Evolutionary conservation across 169 alveolate species (phyloP), one percentile per base, ranked within the genome.

Genomic region (Theileria orientalis): DNA sequence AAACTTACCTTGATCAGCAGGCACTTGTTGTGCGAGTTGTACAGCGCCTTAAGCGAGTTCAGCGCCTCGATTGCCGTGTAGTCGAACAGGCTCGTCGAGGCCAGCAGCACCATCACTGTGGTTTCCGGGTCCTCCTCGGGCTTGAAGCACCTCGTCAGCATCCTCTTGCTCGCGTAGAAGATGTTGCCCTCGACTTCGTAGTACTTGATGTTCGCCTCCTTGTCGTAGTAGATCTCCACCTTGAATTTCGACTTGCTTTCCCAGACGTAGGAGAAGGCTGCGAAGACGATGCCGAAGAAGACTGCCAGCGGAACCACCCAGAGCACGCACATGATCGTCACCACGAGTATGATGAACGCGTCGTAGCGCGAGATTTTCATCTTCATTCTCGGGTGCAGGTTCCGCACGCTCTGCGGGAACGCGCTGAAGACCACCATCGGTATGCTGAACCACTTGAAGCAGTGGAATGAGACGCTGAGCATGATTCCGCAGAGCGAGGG

Each of bases 231-330:
- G 35, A 90, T 83, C 62, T 89, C 94, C 77, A 91, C 90, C 73
- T 88, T 84, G 71, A 91, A 88, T 23, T 83, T 83, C n/a, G 91
- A 84, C 62, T 86, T 85, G 46, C 92, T 84, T 60, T 91, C 93
- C 95, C 95, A 91, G 16, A 90, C 95, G 68, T 85, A 91, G 37
- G 90, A 86, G 54, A 91, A 77, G 0, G 95, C 91, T 30, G 95
- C 90, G 13, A 91, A 56, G 47, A 86, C 66, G 7, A 91, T 76
- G 14, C 95, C 95, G 23, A 85, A 76, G 9, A 87, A 30, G 56
- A 86, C 94, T 0, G 93, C 95, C 32, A 84, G 51, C 44, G 95
- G 93, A 1, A 91, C 88, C 21, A 82, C 70, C 35, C 89, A 83
- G 23, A 86, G 32, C 37, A 72, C 90, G 54, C 94, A 90, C 62